Evolutionary conservation across 768 basidiomycete genomes (phyloP), one percentile per base, ranked within the genome.

Genomic region (Termitomyces sp.): DNA sequence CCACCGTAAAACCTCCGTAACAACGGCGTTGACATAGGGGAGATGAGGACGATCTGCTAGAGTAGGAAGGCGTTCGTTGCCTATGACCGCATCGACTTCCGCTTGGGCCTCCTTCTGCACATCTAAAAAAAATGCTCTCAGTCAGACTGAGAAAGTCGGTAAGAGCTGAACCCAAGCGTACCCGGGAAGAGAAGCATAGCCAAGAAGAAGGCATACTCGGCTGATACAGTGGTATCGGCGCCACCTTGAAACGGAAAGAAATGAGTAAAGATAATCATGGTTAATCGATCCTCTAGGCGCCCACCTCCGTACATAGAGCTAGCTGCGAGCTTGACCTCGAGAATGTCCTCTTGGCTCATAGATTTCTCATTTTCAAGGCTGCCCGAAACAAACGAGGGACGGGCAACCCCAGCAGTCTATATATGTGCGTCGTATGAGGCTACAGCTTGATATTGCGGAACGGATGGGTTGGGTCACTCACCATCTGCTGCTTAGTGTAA

Each of bases 21-120:
- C 69, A 2, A 81, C 58, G 0, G 75, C 73, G 14, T 69, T 68
- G 21, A 81, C 59, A 56, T 85, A 85, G 0, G 83, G 81, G 5
- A 86, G 69, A 37, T 71, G 64, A 5, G 70, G 63, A 9, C 71
- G 65, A 65, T 84, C 83, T 5, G 67, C 64, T 32, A 75, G 63
- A 6, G 37, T 69, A 1, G 78, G 78, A 1, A 76, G 65, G 23
- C 77, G 68, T 17, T 70, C 71, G 6, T 56, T 59, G 0, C 72
- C 74, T 54, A 77, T 64, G 3, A 79, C 72, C 1, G 70, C 54
- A 56, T 80, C 79, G 4, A 85, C 71, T 60, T 85, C 84, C 17
- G 69, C 73, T 56, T 82, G 82, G 0, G 80, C 79, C 58, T 76
- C 78, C 59, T 68, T 72, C 63, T 79, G 77, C 9, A 83, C 78